phyloP scores from a whole-genome alignment of 352 stramenopile genomes.

The Globisporangium yorkense region DNA sequence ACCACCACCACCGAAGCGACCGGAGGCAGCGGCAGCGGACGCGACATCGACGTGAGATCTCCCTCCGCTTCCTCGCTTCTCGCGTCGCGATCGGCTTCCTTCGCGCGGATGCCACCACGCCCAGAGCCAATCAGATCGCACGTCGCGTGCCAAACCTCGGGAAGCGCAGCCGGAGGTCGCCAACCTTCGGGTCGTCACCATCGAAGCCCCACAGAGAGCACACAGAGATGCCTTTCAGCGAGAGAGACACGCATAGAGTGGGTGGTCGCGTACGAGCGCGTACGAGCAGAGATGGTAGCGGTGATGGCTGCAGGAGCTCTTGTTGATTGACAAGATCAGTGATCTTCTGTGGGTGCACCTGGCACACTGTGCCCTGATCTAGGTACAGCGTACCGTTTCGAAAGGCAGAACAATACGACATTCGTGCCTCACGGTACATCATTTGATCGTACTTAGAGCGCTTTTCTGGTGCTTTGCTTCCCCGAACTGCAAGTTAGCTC shows the following conservation, averaged over 20 bases:
- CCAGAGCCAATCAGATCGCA: conserved; percentile 6
- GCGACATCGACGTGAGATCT: not conserved
- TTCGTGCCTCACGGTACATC: not conserved
- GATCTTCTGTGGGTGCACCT: not conserved
- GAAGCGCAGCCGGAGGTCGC: not conserved
- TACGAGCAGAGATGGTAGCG: too few species aligned
- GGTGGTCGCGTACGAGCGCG: not conserved
- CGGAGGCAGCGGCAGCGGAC: not conserved
- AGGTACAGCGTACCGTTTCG: not conserved
- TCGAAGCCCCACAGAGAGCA: too few species aligned
- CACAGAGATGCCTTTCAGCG: too few species aligned
- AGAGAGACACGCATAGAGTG: too few species aligned
- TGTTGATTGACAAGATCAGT: too few species aligned
- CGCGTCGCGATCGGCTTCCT: too few species aligned
- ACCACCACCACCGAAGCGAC: not conserved
- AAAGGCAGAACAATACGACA: not conserved
- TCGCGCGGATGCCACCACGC: not conserved
- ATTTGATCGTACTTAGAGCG: too few species aligned
- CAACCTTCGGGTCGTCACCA: not conserved
- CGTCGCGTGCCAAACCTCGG: not conserved
- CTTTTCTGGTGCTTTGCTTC: not conserved
- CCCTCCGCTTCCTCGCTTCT: not conserved
- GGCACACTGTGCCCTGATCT: not conserved
- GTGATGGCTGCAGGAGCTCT: not conserved
- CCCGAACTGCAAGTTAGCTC: not conserved